phyloP scores from a whole-genome alignment of 768 basidiomycete species.

The Gautieria morchelliformis region DNA sequence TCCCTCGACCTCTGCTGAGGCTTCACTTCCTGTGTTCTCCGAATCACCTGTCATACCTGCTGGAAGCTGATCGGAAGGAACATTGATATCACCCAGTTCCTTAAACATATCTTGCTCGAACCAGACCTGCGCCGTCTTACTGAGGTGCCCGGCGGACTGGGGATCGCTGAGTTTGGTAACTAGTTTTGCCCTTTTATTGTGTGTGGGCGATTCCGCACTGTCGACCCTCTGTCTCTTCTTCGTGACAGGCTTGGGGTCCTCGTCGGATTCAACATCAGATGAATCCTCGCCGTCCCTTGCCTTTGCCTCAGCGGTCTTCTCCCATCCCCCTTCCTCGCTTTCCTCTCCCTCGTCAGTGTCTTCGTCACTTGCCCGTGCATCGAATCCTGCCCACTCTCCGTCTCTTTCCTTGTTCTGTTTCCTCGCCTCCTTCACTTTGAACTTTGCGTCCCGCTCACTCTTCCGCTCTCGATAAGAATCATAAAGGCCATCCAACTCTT shows the following conservation, averaged over 20 bases:
- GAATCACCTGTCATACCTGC: conserved; percentile 25
- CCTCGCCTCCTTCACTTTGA: conserved; percentile 70
- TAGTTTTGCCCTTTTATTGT: conserved; percentile 43
- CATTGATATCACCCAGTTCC: conserved; percentile 38
- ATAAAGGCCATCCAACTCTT: conserved; percentile 83
- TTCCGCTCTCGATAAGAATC: conserved; percentile 74
- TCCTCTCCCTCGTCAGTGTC: conserved; percentile 30
- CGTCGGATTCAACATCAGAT: conserved; percentile 41
- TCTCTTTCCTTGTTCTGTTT: conserved; percentile 64
- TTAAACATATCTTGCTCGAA: conserved; percentile 90
- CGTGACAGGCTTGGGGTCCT: conserved; percentile 21
- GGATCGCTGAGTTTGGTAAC: conserved; percentile 37
- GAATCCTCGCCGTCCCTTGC: conserved; percentile 31
- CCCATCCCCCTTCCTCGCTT: conserved; percentile 57
- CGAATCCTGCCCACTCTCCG: conserved; percentile 71
- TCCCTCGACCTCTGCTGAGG: conserved; percentile 20
- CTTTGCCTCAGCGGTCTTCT: conserved; percentile 50
- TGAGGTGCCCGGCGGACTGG: conserved; percentile 24
- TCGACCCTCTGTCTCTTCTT: conserved; percentile 35
- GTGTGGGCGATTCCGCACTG: conserved; percentile 16
- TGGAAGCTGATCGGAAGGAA: conserved; percentile 31
- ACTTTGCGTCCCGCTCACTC: conserved; percentile 80
- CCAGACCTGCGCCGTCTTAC: conserved; percentile 76
- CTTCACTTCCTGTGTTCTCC: conserved; percentile 22
- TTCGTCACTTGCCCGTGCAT: conserved; percentile 27